phyloP scores from a whole-genome alignment of 371 early-diverging fungal genomes.

The Mucor mucedo region DNA sequence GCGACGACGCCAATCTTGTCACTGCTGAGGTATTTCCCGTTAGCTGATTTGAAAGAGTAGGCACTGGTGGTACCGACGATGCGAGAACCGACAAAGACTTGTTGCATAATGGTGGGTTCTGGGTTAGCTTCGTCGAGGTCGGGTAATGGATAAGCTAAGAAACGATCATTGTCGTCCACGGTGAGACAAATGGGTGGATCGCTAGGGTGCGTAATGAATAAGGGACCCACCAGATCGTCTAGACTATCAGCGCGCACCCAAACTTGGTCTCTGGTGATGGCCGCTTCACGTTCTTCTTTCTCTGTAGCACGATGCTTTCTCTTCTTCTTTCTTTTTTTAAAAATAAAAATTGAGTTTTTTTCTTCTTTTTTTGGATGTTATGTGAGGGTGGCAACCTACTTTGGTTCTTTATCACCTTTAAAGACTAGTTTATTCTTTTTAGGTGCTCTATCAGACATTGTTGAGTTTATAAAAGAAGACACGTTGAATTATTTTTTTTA shows the following conservation, averaged over 20 bases:
- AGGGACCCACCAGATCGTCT: conserved; percentile 75
- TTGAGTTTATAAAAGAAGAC: background rate
- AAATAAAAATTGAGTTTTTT: background rate
- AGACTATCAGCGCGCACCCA: conserved; percentile 70
- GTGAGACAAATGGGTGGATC: conserved; percentile 69
- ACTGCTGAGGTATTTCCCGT: conserved; percentile 72
- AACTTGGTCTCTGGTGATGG: conserved; percentile 49
- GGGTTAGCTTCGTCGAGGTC: conserved; percentile 30
- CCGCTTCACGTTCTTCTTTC: conserved; percentile 35
- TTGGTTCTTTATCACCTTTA: conserved; percentile 63
- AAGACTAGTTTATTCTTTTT: conserved; percentile 58
- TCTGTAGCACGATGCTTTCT: conserved; percentile 53
- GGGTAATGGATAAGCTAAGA: conserved; percentile 54
- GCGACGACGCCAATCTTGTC: conserved; percentile 86
- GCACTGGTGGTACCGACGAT: conserved; percentile 57
- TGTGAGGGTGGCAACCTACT: conserved; percentile 27
- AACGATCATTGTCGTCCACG: conserved; percentile 57
- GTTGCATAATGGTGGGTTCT: conserved; percentile 71
- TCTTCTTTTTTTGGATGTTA: background rate
- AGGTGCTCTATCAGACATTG: conserved; percentile 33
- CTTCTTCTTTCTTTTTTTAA: conserved; percentile 59
- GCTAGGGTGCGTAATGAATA: conserved; percentile 69
- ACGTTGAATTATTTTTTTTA: background rate
- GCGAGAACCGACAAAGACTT: conserved; percentile 74
- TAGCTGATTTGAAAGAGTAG: conserved; percentile 69